Evolutionary conservation across 495 filamentous ascomycete species (phyloP).

Genomic region (Tirmania nivea): DNA sequence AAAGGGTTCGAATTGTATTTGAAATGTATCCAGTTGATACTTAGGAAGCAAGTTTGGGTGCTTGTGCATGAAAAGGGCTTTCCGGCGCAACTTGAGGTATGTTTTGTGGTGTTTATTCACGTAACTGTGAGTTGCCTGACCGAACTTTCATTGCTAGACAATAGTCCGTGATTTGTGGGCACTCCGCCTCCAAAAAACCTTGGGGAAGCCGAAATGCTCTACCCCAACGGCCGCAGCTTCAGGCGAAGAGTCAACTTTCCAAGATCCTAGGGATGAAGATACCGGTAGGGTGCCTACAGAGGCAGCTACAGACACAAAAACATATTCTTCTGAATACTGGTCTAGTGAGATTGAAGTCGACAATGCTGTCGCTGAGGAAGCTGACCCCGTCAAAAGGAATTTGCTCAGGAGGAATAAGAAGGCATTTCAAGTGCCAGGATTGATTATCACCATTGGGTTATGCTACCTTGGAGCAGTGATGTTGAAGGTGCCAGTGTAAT

Average conservation of each 20-base stretch:
- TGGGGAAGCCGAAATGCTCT: slow-evolving; percentile 22
- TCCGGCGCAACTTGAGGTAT: slow-evolving; percentile 42
- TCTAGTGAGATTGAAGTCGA: slow-evolving; percentile 28
- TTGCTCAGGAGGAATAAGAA: not conserved
- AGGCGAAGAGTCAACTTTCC: no score
- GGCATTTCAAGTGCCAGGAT: slow-evolving; percentile 8
- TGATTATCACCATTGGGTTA: slow-evolving; percentile 40
- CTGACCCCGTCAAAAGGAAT: slow-evolving; percentile 18
- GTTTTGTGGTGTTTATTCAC: slow-evolving; percentile 1
- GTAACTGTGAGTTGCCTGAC: not conserved
- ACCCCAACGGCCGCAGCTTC: slow-evolving; percentile 11
- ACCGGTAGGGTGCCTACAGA: slow-evolving; percentile 10
- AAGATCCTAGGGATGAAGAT: not conserved
- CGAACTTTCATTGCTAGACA: slow-evolving; percentile 11
- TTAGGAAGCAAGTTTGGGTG: slow-evolving; percentile 49
- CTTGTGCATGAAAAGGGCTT: slow-evolving; percentile 39
- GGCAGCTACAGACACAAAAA: slow-evolving; percentile 20
- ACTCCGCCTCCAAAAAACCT: slow-evolving; percentile 34
- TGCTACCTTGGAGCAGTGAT: slow-evolving; percentile 46
- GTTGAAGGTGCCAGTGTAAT: slow-evolving; percentile 38
- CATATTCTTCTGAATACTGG: slow-evolving; percentile 22
- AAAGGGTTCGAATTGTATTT: slow-evolving; percentile 56
- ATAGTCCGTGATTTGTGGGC: slow-evolving; percentile 50
- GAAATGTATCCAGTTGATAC: slow-evolving; percentile 63
- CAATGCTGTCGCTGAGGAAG: slow-evolving; percentile 10